Conservation (phyloP, 1,284 basidiomycete genomes). For the Irpex sp. region DNA sequence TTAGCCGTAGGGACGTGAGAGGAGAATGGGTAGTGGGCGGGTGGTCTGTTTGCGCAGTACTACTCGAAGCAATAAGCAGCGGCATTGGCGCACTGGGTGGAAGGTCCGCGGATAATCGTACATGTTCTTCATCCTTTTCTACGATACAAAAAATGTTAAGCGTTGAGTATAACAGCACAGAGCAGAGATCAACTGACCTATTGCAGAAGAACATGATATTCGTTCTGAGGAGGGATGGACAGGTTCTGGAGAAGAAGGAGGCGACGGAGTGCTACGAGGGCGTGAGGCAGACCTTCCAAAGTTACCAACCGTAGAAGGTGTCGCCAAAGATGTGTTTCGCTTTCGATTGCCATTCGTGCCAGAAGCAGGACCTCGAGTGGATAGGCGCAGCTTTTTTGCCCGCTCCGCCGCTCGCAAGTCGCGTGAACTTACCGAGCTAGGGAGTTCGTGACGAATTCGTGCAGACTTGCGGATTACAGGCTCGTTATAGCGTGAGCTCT, state of each 20-base stretch:
- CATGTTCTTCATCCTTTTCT: too few relatives aligned
- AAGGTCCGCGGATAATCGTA: too few relatives aligned
- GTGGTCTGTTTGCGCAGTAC: too few relatives aligned
- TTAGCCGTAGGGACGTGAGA: too few relatives aligned
- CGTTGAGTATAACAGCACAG: too few relatives aligned
- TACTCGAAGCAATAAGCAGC: too few relatives aligned
- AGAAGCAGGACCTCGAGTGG: background rate
- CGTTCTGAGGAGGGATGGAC: background rate
- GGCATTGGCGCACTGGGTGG: too few relatives aligned
- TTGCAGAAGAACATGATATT: background rate
- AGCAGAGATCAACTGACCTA: background rate
- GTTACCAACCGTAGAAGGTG: background rate
- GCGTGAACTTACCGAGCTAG: background rate
- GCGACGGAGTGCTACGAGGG: background rate
- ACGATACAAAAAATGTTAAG: too few relatives aligned
- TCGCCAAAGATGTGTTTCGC: background rate
- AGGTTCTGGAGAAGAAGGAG: background rate
- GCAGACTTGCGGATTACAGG: background rate
- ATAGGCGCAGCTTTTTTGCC: background rate
- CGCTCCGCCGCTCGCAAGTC: background rate
- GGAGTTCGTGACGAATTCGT: background rate
- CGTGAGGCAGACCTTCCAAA: background rate
- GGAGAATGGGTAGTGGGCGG: too few relatives aligned
- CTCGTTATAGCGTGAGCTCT: background rate
- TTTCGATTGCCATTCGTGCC: background rate